Evolutionary conservation across 768 basidiomycete species (phyloP).

Genomic region (Zangia roseola): DNA sequence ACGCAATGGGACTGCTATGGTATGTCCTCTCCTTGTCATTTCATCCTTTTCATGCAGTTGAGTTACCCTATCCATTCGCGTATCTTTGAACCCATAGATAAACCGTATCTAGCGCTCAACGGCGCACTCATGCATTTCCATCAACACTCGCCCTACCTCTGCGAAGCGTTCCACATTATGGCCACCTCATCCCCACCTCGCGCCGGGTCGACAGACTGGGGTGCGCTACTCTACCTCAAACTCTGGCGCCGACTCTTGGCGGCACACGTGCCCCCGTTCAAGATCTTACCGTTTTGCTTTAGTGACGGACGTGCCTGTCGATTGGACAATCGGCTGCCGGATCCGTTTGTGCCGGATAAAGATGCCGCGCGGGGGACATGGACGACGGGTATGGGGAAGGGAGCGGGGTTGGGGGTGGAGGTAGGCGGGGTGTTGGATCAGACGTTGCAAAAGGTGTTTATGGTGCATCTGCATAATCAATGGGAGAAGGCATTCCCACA

Average conservation of each 20-base stretch:
- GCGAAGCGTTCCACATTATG: conserved; percentile 95
- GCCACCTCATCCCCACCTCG: conserved; percentile 68
- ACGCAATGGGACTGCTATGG: conserved; percentile 99
- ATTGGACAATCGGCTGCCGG: conserved; percentile 90
- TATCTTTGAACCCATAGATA: conserved; percentile 44
- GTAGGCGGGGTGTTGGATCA: conserved; percentile 63
- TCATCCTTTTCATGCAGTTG: background rate
- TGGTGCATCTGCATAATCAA: conserved; percentile 92
- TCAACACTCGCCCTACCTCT: conserved; percentile 90
- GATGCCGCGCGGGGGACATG: conserved; percentile 50
- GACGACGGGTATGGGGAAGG: conserved; percentile 62
- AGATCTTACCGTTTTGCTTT: conserved; percentile 94
- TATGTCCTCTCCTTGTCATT: conserved; percentile 33
- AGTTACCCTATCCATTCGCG: background rate
- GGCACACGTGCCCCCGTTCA: conserved; percentile 75
- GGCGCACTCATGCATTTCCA: conserved; percentile 95
- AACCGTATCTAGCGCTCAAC: conserved; percentile 76
- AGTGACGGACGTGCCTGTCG: conserved; percentile 88
- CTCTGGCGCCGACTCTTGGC: conserved; percentile 84
- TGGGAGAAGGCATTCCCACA: conserved; percentile 87
- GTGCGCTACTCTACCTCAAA: conserved; percentile 85
- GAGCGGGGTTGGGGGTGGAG: conserved; percentile 57
- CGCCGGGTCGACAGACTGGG: conserved; percentile 89
- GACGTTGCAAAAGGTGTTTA: conserved; percentile 71
- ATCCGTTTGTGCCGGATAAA: conserved; percentile 70